Base-by-base conservation (phyloP, 129 eudicot species). In the Deinandra increscens region DNA sequence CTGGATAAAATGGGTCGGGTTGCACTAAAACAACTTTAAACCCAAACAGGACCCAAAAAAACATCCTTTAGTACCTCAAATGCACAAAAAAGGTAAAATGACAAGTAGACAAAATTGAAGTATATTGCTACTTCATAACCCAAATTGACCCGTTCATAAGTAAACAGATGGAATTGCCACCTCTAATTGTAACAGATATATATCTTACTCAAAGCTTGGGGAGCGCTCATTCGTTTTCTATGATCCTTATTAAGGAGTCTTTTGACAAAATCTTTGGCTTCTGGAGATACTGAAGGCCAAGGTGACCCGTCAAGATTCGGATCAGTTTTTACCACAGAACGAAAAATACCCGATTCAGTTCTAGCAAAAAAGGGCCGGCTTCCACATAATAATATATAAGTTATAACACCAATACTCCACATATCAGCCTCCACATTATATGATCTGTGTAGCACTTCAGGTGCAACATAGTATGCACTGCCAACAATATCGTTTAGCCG, bases 401-500 rank as follows among this genome's bases (percentile, higher is more conserved):
- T 80, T 62, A 93, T 93, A 71, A 93, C 96, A 26, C 98, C 98
- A n/a, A 93, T 80, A 79, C 99, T 94, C 99, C 99, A 94, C 58
- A 94, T 85, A 75, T 94, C 99, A 53, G 93, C 97, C 75, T 94
- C 99, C 23, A 78, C 77, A 34, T 84, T 85, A 75, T 94, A 94
- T 39, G 97, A 94, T 79, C 96, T 80, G 60, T 90, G 97, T 26
- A 94, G 95, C 62, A 94, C 99, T 85, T 94, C 99, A 9, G 99
- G 99, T 26, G 99, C 97, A 41, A 94, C 99, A 75, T 94, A 94
- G 77, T 94, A 94, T 31, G 99, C 97, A 80, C 99, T 94, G 58
- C 99, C 99, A 75, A 94, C 99, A 65, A 94, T 86, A 62, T 94
- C 99, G 50, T 84, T 89, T 38, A 94, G 88, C 11, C 99, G 90